Conservation (phyloP, 495 filamentous ascomycete species). For the Penicillium paxilli region DNA sequence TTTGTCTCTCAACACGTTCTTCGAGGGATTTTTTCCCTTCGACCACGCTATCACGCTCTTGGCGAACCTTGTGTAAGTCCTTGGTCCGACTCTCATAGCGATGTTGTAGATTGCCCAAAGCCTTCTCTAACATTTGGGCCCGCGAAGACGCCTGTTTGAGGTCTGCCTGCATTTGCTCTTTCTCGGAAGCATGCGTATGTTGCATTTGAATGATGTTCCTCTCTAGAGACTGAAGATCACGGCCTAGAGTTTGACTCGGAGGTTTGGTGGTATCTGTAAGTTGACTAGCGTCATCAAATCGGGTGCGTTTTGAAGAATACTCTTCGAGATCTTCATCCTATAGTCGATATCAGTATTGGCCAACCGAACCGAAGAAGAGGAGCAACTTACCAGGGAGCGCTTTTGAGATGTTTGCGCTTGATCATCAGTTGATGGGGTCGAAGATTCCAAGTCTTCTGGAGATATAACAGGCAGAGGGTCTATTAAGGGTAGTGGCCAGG, state of each 20-base stretch:
- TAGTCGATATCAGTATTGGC: constrained; percentile 5
- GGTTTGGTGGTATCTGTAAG: constrained; percentile 35
- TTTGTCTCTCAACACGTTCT: constrained; percentile 38
- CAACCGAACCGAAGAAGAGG: not conserved
- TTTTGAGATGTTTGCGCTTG: constrained; percentile 26
- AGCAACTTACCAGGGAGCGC: constrained; percentile 34
- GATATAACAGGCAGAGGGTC: constrained; percentile 36
- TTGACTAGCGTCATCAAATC: constrained; percentile 34
- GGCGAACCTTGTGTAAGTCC: constrained; percentile 37
- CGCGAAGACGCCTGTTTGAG: constrained; percentile 22
- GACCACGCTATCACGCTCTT: constrained; percentile 32
- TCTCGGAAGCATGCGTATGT: constrained; percentile 27
- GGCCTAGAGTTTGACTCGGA: constrained; percentile 32
- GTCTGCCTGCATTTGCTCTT: constrained; percentile 28
- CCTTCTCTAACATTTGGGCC: constrained; percentile 27
- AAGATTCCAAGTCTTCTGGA: constrained; percentile 23
- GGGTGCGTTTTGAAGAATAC: constrained; percentile 32
- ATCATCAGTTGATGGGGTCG: constrained; percentile 20
- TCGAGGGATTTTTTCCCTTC: constrained; percentile 26
- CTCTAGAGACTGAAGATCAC: constrained; percentile 34
- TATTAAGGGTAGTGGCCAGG: constrained; percentile 46
- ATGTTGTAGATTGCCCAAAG: constrained; percentile 36
- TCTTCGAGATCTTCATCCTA: constrained; percentile 32
- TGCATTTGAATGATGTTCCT: constrained; percentile 37
- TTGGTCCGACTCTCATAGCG: constrained; percentile 45